phyloP scores from a whole-genome alignment of 192 early-diverging fungal species.

The Coemansia sp. region DNA sequence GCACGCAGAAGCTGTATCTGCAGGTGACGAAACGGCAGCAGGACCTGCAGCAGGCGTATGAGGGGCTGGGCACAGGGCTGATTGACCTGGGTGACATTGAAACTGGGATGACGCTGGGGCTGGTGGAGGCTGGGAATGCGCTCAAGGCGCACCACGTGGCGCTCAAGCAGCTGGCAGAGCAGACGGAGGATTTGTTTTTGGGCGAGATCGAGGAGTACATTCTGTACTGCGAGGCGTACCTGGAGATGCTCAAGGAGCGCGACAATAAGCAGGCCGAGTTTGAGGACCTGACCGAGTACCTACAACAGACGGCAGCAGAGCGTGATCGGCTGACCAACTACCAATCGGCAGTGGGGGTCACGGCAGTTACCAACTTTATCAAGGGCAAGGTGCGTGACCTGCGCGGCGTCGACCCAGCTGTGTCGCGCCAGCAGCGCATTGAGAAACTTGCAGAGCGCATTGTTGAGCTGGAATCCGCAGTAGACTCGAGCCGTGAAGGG shows the following conservation, averaged over 20 bases:
- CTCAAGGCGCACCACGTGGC: conserved; percentile 66
- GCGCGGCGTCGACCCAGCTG: conserved; percentile 81
- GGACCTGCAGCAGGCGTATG: conserved; percentile 77
- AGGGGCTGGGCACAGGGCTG: conserved; percentile 77
- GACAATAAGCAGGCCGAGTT: conserved; percentile 98
- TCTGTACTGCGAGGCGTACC: conserved; percentile 50
- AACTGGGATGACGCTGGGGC: conserved; percentile 74
- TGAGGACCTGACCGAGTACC: conserved; percentile 80
- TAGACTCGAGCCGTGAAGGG: conserved; percentile 72
- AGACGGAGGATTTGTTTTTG: conserved; percentile 62
- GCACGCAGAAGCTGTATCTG: conserved; percentile 81
- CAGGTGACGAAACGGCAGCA: conserved; percentile 73
- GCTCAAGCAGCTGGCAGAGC: conserved; percentile 66
- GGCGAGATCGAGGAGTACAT: conserved; percentile 84
- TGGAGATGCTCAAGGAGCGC: conserved; percentile 72
- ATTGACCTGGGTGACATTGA: conserved; percentile 79
- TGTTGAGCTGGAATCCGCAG: conserved; percentile 75
- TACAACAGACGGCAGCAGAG: conserved; percentile 71
- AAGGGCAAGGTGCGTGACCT: conserved; percentile 88
- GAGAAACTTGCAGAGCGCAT: conserved; percentile 72
- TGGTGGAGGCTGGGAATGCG: conserved; percentile 75
- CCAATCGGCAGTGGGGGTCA: conserved; percentile 58
- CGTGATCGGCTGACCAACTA: conserved; percentile 68
- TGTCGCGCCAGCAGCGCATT: conserved; percentile 77
- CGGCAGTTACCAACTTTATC: conserved; percentile 70